Conservation (phyloP, 1,139 yeast species). For the Nakaseomyces delphensis region DNA sequence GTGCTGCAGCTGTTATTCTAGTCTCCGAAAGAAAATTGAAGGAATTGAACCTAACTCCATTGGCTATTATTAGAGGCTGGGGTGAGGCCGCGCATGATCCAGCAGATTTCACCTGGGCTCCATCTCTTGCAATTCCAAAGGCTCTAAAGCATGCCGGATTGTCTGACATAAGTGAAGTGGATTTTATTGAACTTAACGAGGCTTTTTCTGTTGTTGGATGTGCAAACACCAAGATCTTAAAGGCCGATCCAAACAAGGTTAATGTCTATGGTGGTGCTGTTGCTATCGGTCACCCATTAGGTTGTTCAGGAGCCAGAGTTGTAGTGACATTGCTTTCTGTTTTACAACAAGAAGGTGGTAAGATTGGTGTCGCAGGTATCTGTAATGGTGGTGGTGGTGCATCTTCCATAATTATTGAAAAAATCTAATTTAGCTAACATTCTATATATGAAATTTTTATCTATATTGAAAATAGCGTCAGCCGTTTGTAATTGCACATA, state of each 20-base stretch:
- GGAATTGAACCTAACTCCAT: constrained; percentile 78
- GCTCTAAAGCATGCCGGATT: constrained; percentile 83
- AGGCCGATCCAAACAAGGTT: constrained; percentile 57
- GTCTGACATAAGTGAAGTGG: constrained; percentile 41
- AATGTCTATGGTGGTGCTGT: constrained; percentile 98
- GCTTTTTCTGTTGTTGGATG: constrained; percentile 94
- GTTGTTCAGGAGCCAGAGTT: constrained; percentile 94
- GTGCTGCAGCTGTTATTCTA: constrained; percentile 89
- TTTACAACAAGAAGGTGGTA: constrained; percentile 74
- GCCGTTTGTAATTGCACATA: constrained; percentile 1
- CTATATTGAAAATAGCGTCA: not conserved
- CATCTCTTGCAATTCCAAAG: constrained; percentile 88
- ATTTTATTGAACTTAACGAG: constrained; percentile 80
- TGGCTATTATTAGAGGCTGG: constrained; percentile 87
- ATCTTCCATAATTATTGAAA: constrained; percentile 70
- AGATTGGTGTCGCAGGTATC: constrained; percentile 86
- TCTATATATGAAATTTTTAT: not conserved
- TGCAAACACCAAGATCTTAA: constrained; percentile 73
- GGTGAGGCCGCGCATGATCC: constrained; percentile 98
- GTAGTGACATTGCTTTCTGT: constrained; percentile 74
- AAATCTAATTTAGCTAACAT: constrained; percentile 22
- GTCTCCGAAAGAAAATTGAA: constrained; percentile 74
- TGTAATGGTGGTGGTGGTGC: constrained; percentile 99
- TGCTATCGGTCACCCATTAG: constrained; percentile 92
- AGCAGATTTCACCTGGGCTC: constrained; percentile 89